Evolutionary conservation across 169 alveolate genomes (phyloP).

Genomic region (Sarcocystis neurona): DNA sequence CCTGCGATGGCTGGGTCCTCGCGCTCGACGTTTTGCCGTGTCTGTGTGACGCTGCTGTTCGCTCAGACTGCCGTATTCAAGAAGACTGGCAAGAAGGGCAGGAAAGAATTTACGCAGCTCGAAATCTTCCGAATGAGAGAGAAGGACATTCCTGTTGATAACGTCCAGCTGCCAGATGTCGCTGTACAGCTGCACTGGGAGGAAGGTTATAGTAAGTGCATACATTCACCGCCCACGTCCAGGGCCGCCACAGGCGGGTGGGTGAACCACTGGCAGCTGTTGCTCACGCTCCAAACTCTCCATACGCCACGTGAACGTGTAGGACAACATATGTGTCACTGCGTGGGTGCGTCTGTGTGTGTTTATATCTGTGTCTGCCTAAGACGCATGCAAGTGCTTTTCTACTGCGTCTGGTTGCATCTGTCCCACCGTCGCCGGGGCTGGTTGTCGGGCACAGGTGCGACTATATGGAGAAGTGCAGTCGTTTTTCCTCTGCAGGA

Average conservation of each 20-base stretch:
- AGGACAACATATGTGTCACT: too few species aligned
- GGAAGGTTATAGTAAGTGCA: constrained; percentile 60
- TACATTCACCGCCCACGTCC: background rate
- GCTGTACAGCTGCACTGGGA: constrained; percentile 89
- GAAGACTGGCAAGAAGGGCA: constrained; percentile 86
- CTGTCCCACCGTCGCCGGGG: too few species aligned
- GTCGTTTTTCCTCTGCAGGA: too few species aligned
- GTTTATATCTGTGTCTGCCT: too few species aligned
- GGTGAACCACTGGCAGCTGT: background rate
- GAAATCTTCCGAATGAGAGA: constrained; percentile 88
- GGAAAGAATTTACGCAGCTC: constrained; percentile 82
- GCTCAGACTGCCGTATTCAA: constrained; percentile 83
- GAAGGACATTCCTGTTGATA: constrained; percentile 88
- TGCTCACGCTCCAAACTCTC: background rate
- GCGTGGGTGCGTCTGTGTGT: too few species aligned
- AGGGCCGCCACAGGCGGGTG: too few species aligned
- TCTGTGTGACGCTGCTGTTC: background rate
- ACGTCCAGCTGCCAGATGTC: constrained; percentile 87
- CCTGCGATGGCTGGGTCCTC: background rate
- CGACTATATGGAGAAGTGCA: too few species aligned
- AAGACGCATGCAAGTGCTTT: too few species aligned
- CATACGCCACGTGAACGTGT: background rate
- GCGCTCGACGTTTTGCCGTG: background rate
- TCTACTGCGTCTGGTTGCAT: too few species aligned
- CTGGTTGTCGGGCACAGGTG: too few species aligned